Evolutionary conservation across 192 early-diverging fungal species (phyloP).

Genomic region (Coemansia aciculifera): DNA sequence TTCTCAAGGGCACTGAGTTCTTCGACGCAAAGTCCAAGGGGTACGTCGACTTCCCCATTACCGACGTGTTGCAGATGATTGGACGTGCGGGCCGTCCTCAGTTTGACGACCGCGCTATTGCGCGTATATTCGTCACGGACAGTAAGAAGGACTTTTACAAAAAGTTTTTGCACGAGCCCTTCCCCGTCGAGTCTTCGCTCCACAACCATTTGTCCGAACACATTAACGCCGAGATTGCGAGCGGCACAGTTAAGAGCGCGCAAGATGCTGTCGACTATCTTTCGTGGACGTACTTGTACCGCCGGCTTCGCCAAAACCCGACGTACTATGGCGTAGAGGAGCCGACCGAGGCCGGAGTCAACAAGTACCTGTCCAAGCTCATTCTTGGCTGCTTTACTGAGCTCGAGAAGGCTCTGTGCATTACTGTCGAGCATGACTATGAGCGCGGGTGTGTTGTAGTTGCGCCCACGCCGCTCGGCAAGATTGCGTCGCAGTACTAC

Average conservation of each 20-base stretch:
- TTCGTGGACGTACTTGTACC: slow-evolving; percentile 95
- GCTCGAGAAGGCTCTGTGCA: slow-evolving; percentile 70
- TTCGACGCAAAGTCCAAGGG: slow-evolving; percentile 87
- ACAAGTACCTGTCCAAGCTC: slow-evolving; percentile 76
- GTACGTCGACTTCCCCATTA: slow-evolving; percentile 97
- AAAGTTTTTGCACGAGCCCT: slow-evolving; percentile 94
- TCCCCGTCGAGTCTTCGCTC: slow-evolving; percentile 84
- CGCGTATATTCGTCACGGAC: slow-evolving; percentile 92
- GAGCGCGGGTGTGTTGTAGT: slow-evolving; percentile 41
- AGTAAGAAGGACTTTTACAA: slow-evolving; percentile 98
- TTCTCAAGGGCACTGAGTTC: slow-evolving; percentile 97
- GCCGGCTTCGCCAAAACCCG: slow-evolving; percentile 90
- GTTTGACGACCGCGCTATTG: slow-evolving; percentile 91
- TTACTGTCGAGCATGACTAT: slow-evolving; percentile 57
- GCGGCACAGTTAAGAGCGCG: slow-evolving; percentile 81
- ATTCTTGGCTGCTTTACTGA: slow-evolving; percentile 71
- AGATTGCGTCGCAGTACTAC: slow-evolving; percentile 92
- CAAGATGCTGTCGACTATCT: slow-evolving; percentile 96
- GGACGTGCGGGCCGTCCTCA: slow-evolving; percentile 95
- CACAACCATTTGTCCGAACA: slow-evolving; percentile 81
- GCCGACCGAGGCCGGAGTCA: slow-evolving; percentile 64
- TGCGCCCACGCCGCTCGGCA: slow-evolving; percentile 71
- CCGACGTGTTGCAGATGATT: slow-evolving; percentile 99
- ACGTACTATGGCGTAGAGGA: slow-evolving; percentile 92
- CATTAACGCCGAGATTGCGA: slow-evolving; percentile 92